Evolutionary conservation across 768 basidiomycete species (phyloP), one percentile per base, ranked within the genome.

Genomic region (Boletellus ananiceps): DNA sequence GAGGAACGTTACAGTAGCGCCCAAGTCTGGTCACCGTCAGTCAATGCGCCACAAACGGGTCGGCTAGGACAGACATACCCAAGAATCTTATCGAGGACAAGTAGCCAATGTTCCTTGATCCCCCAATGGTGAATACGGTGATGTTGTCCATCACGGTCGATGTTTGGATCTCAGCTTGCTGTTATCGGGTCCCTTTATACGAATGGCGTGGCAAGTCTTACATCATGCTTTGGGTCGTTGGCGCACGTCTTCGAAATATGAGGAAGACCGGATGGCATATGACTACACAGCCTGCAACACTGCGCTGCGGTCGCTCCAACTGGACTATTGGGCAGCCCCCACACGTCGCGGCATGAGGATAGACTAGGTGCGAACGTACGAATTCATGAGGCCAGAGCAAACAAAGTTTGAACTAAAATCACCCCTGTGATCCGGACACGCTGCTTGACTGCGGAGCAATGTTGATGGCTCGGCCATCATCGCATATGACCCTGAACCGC

Each of bases 401-500:
- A 38, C 4, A 18, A 6, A 21, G 21, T 8, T 14, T 5, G 14
- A 4, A 25, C 8, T 14, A 21, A 47, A 33, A 49, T 29, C 29
- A 29, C 11, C 41, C 35, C 4, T 16, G 44, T 15, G 38, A 29
- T 37, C 43, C 40, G 29, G 51, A 36, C 9, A 8, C 4, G 18
- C 21, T 16, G 5, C 37, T 8, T 11, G 57, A 33, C 39, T 54
- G 56, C 14, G 59, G 42, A 5, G 27, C 29, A 18, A 67, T 39
- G 21, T 77, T 67, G 29, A 84, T 57, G 38, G 78, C 65, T 14
- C 60, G 72, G 21, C 83, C 82, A 57, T 83, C 75, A 53, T 85
- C 82, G 40, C 76, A 77, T 40, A 86, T 83, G 34, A 86, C 76
- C 58, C 78, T 80, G 63, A 84, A 85, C 41, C 84, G 78, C 47